phyloP scores from a whole-genome alignment of 192 early-diverging fungal genomes.

The Entomortierella beljakovae region DNA sequence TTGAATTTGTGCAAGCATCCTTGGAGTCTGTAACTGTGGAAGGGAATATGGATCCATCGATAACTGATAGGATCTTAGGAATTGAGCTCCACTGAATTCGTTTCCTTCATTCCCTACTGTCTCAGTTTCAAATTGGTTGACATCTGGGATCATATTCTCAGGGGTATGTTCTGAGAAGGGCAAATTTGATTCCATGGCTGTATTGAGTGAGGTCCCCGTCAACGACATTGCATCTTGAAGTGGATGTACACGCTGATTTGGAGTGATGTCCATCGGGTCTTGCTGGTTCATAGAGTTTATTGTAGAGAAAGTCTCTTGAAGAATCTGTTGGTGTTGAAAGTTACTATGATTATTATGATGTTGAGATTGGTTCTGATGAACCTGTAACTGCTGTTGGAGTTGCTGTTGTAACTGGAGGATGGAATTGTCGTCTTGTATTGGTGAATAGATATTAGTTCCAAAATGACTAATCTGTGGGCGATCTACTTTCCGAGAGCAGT shows the following conservation, averaged over 20 bases:
- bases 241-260: neutral
- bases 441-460: neutral
- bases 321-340: neutral
- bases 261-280: neutral
- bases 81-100: neutral
- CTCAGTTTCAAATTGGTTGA: neutral
- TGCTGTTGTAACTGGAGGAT: constrained; percentile 20
- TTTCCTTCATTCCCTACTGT: neutral
- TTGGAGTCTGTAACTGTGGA: constrained; percentile 32
- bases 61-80: neutral
- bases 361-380: neutral
- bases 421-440: constrained; percentile 1
- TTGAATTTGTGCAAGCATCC: constrained; percentile 33
- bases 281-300: neutral
- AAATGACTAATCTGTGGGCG: neutral
- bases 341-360: neutral
- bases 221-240: neutral
- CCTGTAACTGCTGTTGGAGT: neutral
- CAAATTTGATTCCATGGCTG: neutral
- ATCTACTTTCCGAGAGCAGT: constrained; percentile 9
- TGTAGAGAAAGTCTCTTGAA: neutral
- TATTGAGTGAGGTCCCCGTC: neutral
- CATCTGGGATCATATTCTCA: neutral
- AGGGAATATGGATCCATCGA: constrained; percentile 3
- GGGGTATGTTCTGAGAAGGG: neutral